phyloP scores from a whole-genome alignment of 371 early-diverging fungal genomes.

The Aphelidium insulamus region DNA sequence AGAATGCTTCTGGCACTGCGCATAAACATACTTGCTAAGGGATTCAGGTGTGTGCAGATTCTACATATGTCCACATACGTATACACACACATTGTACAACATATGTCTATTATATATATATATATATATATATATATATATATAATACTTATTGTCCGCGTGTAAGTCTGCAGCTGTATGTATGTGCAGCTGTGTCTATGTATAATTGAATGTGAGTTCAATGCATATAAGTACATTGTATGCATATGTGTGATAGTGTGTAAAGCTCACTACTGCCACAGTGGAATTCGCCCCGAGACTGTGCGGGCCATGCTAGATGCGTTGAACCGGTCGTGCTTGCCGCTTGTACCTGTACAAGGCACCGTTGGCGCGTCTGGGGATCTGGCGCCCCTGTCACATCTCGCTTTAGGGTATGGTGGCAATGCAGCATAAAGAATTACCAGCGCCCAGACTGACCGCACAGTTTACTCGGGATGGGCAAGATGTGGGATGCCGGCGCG shows the following conservation, averaged over 20 bases:
- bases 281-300: not conserved
- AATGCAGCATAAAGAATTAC: not conserved
- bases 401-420: conserved; percentile 1
- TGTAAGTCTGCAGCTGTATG: too few species aligned
- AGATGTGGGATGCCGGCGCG: conserved; percentile 1
- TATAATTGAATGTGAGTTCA: too few species aligned
- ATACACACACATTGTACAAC: too few species aligned
- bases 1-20: conserved; percentile 4
- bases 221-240: too few species aligned
- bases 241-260: too few species aligned
- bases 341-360: conserved; percentile 2
- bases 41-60: not conserved
- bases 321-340: conserved; percentile 1
- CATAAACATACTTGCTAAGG: conserved; percentile 4
- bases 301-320: conserved; percentile 1
- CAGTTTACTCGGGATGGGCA: conserved; percentile 3
- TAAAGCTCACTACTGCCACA: too few species aligned
- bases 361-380: conserved; percentile 4
- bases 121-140: too few species aligned
- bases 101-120: too few species aligned
- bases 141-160: too few species aligned
- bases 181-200: too few species aligned
- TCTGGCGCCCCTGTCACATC: conserved; percentile 2
- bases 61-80: not conserved
- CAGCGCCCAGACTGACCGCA: not conserved